Conservation (phyloP, 129 eudicot genomes). For the Mikania micrantha region DNA sequence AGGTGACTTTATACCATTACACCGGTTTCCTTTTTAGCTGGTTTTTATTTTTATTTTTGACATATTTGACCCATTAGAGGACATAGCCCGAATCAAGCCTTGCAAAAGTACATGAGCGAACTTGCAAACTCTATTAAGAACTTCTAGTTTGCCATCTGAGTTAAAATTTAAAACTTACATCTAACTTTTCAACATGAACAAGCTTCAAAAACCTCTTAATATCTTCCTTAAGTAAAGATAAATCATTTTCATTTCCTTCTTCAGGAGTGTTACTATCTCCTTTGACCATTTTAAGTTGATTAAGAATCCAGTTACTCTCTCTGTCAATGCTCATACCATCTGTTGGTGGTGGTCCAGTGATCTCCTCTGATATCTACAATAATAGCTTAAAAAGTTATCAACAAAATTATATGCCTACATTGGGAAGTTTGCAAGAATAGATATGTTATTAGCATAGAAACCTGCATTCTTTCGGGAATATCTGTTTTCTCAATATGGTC, state of each 20-base stretch:
- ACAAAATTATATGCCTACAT: constrained; percentile 6
- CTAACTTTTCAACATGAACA: constrained; percentile 65
- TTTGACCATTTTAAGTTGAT: constrained; percentile 55
- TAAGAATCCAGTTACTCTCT: constrained; percentile 72
- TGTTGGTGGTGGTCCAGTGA: constrained; percentile 59
- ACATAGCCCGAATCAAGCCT: not conserved
- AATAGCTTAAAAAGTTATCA: constrained; percentile 4
- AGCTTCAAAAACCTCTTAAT: constrained; percentile 63
- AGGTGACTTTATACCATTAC: not conserved
- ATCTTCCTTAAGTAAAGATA: constrained; percentile 46
- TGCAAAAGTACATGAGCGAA: not conserved
- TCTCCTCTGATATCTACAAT: constrained; percentile 62
- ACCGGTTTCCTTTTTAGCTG: not conserved
- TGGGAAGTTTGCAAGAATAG: not conserved
- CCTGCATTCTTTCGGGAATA: constrained; percentile 93
- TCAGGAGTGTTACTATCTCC: constrained; percentile 27
- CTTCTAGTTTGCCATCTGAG: not conserved
- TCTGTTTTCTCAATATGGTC: constrained; percentile 59
- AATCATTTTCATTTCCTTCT: constrained; percentile 45
- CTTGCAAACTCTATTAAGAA: not conserved
- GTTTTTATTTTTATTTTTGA: not conserved
- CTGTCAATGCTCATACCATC: constrained; percentile 49
- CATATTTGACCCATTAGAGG: not conserved
- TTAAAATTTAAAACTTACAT: constrained; percentile 39
- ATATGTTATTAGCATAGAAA: constrained; percentile 16